A percentile compares a stretch with the other conserved stretches of the same genome.
phyloP scores from a whole-genome alignment of 2,329 filamentous ascomycete species.

The Canariomyces notabilis region DNA sequence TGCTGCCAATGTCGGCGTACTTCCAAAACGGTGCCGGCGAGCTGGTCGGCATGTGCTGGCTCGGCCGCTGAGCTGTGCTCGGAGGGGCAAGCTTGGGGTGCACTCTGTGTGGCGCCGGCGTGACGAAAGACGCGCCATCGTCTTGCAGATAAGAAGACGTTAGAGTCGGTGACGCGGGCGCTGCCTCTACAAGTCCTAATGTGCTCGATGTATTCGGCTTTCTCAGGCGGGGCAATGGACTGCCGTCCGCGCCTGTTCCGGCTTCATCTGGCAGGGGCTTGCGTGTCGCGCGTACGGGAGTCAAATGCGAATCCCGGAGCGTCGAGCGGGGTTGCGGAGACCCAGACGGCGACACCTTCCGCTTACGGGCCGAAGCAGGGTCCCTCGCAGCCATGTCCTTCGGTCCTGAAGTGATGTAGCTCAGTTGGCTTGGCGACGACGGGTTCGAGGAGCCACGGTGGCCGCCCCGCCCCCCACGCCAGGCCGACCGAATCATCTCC shows the following conservation, averaged over 20 bases:
- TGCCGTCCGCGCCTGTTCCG: constrained; percentile 50
- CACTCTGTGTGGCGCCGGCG: constrained; percentile 67
- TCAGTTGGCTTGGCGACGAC: constrained; percentile 59
- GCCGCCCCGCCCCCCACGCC: constrained; percentile 56
- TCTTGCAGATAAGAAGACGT: constrained; percentile 60
- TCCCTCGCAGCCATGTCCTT: constrained; percentile 51
- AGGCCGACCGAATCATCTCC: constrained; percentile 75
- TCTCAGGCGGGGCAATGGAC: constrained; percentile 55
- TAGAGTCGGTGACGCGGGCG: constrained; percentile 55
- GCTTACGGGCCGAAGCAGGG: constrained; percentile 50
- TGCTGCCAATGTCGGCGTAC: constrained; percentile 71
- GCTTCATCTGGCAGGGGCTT: constrained; percentile 36
- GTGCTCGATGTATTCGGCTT: constrained; percentile 42
- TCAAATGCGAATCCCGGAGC: constrained; percentile 49
- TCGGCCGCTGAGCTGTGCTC: constrained; percentile 74
- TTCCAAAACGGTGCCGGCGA: constrained; percentile 87
- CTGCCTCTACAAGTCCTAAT: constrained; percentile 43
- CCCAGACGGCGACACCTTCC: constrained; percentile 48
- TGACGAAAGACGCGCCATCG: constrained; percentile 58
- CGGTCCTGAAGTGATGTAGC: constrained; percentile 56
- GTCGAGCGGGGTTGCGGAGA: constrained; percentile 53
- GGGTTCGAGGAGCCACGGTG: constrained; percentile 65
- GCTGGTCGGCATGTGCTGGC: constrained; percentile 79
- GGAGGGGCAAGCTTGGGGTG: constrained; percentile 72
- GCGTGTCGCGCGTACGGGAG: constrained; percentile 49